phyloP scores from a whole-genome alignment of 805 yeast genomes.

The Cyberlindnera bimundalis region DNA sequence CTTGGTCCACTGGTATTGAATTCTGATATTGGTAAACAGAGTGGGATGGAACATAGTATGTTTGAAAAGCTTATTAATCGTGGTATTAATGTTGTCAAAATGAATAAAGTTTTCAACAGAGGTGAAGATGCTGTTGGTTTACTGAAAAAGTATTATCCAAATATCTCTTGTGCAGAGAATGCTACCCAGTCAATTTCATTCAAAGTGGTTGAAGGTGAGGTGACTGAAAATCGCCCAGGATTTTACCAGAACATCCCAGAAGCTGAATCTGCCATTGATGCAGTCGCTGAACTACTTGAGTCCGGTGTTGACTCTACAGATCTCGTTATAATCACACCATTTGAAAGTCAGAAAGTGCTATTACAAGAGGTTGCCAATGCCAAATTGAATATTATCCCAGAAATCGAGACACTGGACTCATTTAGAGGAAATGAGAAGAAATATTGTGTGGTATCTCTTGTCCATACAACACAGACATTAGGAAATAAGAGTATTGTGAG shows the following conservation, averaged over 20 bases:
- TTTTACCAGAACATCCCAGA: constrained; percentile 38
- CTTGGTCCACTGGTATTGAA: constrained; percentile 24
- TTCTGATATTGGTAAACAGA: constrained; percentile 10
- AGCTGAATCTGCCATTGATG: constrained; percentile 44
- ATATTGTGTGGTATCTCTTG: constrained; percentile 7
- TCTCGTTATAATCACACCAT: constrained; percentile 41
- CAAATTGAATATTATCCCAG: constrained; percentile 1
- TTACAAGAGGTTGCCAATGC: constrained; percentile 38
- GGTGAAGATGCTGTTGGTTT: background rate
- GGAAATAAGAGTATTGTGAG: background rate
- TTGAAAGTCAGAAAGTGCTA: constrained; percentile 38
- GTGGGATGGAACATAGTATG: constrained; percentile 24
- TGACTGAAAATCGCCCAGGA: constrained; percentile 26
- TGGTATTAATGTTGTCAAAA: constrained; percentile 12
- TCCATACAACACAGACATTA: background rate
- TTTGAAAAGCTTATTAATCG: constrained; percentile 26
- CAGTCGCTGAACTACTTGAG: constrained; percentile 43
- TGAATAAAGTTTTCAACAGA: background rate
- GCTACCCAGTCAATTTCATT: constrained; percentile 30
- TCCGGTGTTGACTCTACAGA: constrained; percentile 33
- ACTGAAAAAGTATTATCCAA: constrained; percentile 2
- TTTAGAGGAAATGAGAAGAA: constrained; percentile 8
- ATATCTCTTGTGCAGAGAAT: background rate
- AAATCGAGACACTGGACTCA: constrained; percentile 4
- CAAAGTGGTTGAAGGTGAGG: constrained; percentile 31